Conservation (phyloP, 768 basidiomycete genomes). For the Hypsizygus marmoreus region DNA sequence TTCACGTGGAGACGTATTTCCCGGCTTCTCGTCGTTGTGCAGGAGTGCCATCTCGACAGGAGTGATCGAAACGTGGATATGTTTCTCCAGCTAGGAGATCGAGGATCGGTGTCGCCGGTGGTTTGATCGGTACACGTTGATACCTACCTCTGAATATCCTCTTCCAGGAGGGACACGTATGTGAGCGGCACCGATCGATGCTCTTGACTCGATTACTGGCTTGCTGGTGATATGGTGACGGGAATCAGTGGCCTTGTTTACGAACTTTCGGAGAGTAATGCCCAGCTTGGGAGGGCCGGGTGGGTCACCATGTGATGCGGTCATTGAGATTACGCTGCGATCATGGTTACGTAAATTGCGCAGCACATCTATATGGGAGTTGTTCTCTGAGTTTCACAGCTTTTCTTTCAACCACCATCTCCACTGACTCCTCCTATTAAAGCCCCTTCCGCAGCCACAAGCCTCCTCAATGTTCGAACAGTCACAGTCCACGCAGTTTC, state of each 20-base stretch:
- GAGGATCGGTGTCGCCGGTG: not conserved
- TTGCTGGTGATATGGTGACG: slow-evolving; percentile 2
- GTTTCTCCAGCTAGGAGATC: not conserved
- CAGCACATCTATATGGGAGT: slow-evolving; percentile 13
- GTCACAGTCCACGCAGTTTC: slow-evolving; percentile 13
- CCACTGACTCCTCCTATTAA: slow-evolving; percentile 14
- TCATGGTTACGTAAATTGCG: slow-evolving; percentile 17
- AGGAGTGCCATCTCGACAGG: too few species aligned
- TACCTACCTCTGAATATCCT: too few species aligned
- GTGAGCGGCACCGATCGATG: too few species aligned
- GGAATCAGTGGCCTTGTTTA: not conserved
- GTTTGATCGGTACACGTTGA: not conserved
- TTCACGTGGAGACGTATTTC: too few species aligned
- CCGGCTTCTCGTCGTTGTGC: too few species aligned
- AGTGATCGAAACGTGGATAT: too few species aligned
- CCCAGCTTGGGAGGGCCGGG: slow-evolving; percentile 6
- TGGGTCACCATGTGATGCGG: not conserved
- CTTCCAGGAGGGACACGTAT: too few species aligned
- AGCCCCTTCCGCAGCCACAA: slow-evolving; percentile 15
- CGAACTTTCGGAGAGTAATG: slow-evolving; percentile 6
- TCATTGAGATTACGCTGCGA: not conserved
- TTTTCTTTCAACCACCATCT: slow-evolving; percentile 8
- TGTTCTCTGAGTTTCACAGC: slow-evolving; percentile 8
- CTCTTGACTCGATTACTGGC: too few species aligned
- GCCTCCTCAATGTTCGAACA: slow-evolving; percentile 14